Conservation (phyloP, 2,329 filamentous ascomycete species). For the Gremmenia infestans region DNA sequence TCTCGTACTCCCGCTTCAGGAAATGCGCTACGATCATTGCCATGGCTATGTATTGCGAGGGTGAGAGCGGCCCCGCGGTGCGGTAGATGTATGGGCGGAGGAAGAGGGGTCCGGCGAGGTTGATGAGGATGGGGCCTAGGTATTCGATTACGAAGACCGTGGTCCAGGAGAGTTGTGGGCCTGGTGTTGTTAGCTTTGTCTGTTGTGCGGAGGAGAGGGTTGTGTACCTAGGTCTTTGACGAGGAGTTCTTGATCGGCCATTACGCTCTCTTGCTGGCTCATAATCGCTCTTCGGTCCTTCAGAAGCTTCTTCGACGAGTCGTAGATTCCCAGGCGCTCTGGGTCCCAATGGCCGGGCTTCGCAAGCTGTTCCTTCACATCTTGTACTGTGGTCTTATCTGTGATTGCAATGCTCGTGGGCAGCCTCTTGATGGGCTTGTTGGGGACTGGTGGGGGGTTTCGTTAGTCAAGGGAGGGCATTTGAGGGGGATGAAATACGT, state of each 20-base stretch:
- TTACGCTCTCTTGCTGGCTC: conserved; percentile 43
- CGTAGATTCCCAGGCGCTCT: conserved; percentile 54
- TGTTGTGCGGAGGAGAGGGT: neutral
- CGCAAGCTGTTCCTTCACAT: conserved; percentile 53
- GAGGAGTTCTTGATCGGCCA: conserved; percentile 55
- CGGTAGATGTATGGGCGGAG: conserved; percentile 68
- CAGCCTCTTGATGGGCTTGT: conserved; percentile 39
- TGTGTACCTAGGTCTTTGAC: conserved; percentile 87
- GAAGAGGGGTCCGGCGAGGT: conserved; percentile 64
- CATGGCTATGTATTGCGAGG: conserved; percentile 69
- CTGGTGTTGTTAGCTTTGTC: conserved; percentile 41
- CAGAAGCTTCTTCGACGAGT: conserved; percentile 56
- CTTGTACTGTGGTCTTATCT: conserved; percentile 49
- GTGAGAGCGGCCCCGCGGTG: conserved; percentile 48
- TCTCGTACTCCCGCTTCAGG: conserved; percentile 91
- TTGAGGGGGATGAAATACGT: neutral
- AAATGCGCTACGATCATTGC: conserved; percentile 78
- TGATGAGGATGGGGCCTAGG: conserved; percentile 83
- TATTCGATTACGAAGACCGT: conserved; percentile 97
- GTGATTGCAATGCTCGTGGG: conserved; percentile 47
- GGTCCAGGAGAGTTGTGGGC: conserved; percentile 84
- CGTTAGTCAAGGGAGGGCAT: neutral
- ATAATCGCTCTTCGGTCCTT: conserved; percentile 56
- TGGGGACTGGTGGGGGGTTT: conserved; percentile 19
- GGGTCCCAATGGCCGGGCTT: conserved; percentile 55